Evolutionary conservation across 768 basidiomycete species (phyloP), one percentile per base, ranked within the genome.

Genomic region (Cytidiella melzeri): DNA sequence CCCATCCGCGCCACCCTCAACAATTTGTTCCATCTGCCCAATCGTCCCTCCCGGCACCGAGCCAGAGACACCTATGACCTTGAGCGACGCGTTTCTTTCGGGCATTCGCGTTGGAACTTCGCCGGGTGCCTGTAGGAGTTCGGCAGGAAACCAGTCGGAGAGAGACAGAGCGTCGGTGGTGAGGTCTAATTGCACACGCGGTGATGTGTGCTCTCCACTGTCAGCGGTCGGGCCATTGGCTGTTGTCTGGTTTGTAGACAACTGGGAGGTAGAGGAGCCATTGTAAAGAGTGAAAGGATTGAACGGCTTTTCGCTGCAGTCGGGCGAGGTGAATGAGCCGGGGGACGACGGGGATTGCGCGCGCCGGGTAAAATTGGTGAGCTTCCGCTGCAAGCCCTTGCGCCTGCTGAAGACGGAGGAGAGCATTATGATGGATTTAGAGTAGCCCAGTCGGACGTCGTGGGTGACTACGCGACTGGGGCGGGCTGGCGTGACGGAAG

Each of bases 261-360:
- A 36, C 24, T 47, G 48, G n/a, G 53, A 45, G 15, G 40, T 34
- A 15, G 15, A 15, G 15, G 30, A 34, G 7, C 15, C 30, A 15
- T 36, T 43, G 18, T 53, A 34, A 42, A 48, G 38, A 47, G 51
- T 47, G 19, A 58, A 52, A 12, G 56, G 56, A 52, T 58, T 56
- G 48, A 58, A 49, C 11, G 45, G 37, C 21, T 44, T 57, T 39
- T 60, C 56, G 41, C 52, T 54, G 25, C 56, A 55, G 36, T 58
- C 59, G 20, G 57, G 58, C 4, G 63, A 64, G 30, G 46, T 56
- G 45, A 61, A 61, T 25, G 62, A 63, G 19, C 46, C 60, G 6
- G 62, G 62, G 1, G 62, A 63, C 0, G 59, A 58, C 15, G 63
- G 63, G 3, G 55, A 54, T 41, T 53, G 58, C 1, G 55, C 47